Conservation (phyloP, 176 grass and related monocot genomes). For the Raddia distichophylla region DNA sequence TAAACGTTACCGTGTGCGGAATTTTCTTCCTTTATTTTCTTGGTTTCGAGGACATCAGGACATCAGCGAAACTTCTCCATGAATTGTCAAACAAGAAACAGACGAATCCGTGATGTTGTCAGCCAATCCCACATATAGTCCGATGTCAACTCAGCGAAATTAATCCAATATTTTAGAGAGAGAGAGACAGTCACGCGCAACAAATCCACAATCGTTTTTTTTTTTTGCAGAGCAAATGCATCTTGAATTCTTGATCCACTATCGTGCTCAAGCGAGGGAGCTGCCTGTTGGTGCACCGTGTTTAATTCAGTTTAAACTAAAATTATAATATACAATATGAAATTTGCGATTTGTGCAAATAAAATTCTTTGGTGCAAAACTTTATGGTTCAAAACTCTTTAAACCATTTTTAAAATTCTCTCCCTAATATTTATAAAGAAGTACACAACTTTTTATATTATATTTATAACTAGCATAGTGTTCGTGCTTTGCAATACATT, state of each 20-base stretch:
- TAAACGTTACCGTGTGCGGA: background rate
- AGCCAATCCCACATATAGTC: background rate
- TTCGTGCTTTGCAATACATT: no score
- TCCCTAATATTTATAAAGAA: no score
- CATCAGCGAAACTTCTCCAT: background rate
- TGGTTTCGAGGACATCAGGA: background rate
- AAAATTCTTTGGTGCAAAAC: no score
- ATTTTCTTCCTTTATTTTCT: background rate
- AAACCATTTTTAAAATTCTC: no score
- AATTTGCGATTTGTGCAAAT: no score
- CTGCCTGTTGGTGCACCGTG: no score
- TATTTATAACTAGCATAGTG: no score
- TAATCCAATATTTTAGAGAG: background rate
- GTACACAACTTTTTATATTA: no score
- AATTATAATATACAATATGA: no score
- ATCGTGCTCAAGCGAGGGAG: background rate
- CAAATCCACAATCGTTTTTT: background rate
- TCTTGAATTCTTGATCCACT: background rate
- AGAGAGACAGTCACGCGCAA: background rate
- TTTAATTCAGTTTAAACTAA: no score
- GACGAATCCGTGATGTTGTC: background rate
- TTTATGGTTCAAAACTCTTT: no score
- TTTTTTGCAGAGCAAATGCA: background rate
- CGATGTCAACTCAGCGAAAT: background rate
- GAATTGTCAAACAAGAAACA: constrained; percentile 3